Base-by-base conservation (phyloP, 495 filamentous ascomycete species). In the Cudoniella acicularis region DNA sequence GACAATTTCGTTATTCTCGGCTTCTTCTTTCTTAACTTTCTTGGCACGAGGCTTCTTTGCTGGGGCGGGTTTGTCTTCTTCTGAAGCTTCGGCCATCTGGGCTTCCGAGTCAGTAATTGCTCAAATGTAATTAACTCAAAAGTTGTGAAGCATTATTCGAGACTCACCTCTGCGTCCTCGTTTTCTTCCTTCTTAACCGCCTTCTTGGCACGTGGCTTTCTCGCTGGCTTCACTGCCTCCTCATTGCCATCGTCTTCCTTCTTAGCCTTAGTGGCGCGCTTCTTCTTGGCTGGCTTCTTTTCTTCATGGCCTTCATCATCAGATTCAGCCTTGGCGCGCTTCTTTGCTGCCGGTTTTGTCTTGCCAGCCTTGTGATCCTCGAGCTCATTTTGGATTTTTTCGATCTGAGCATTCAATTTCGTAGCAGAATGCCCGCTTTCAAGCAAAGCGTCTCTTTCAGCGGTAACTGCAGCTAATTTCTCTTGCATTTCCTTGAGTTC, bases 11-110 rank as follows among this genome's bases (percentile, higher is more conserved):
- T 22, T 4, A 6, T 36, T 22, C 16, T 62, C 56, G 9, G 4
- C 26, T 2, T 49, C 60, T 40, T 63, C 63, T 54, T 68, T 48
- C 47, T 65, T 63, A 9, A 54, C 24, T 47, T 61, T 57, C 53
- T 64, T 67, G 13, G 52, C 55, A 24, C 60, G 56, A 16, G 53
- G 20, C 23, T 59, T 58, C 40, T 60, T 66, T 13, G 64, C 57
- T 50, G 57, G 51, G 10, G 24, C 40, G 36, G 62, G 18, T 18
- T 46, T 52, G 10, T 16, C 47, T 50, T 64, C 52, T 13, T 26
- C 30, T 36, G n/a, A n/a, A n/a, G 16, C 9, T 41, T 46, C 13
- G 43, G 43, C 43, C 43, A 46, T 46, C 43, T 46, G 18, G 11
- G 16, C 24, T 53, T 30, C 25, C 11, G 10, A n/a, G 45, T 21